These are phyloP conservation scores for Setaria italica DNA, from an alignment of 202 grass and related monocot species.

Conservation along the genomic window DNA sequence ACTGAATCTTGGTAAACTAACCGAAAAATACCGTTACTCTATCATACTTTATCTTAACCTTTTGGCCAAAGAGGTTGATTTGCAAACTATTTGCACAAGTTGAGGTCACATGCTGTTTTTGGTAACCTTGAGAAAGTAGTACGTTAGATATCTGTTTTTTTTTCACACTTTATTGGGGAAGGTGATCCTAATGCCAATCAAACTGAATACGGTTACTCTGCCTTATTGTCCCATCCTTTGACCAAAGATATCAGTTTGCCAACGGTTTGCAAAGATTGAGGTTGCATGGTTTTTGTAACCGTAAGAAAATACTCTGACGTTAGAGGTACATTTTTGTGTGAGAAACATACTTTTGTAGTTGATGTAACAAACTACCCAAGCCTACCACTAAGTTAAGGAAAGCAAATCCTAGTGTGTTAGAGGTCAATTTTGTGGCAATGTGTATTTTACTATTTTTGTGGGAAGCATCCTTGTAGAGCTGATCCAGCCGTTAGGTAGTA, in stretches of 20 bases:
- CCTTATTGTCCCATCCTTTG: not conserved
- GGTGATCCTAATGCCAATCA: not conserved
- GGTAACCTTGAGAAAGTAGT: not conserved
- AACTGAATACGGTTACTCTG: not conserved
- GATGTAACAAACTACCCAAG: too few relatives aligned
- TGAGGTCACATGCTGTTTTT: not conserved
- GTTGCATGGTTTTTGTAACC: not conserved
- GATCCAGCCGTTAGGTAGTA: not conserved
- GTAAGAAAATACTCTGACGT: not conserved
- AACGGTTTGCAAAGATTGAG: not conserved
- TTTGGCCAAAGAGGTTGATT: not conserved
- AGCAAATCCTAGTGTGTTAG: not conserved
- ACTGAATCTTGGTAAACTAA: not conserved
- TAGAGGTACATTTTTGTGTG: not conserved
- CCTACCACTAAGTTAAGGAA: not conserved
- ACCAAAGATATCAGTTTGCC: not conserved
- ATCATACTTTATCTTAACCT: not conserved
- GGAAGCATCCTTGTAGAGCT: not conserved
- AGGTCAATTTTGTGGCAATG: not conserved
- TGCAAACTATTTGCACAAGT: not conserved
- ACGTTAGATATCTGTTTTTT: not conserved
- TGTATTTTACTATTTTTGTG: not conserved
- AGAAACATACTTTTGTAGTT: too few relatives aligned
- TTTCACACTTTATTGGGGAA: not conserved
- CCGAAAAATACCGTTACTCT: not conserved